Percentiles rank a stretch among this genome's conserved stretches.
These are phyloP conservation scores for Mycena albidolilacea DNA, from an alignment of 768 basidiomycete species.

Conservation along the genomic window DNA sequence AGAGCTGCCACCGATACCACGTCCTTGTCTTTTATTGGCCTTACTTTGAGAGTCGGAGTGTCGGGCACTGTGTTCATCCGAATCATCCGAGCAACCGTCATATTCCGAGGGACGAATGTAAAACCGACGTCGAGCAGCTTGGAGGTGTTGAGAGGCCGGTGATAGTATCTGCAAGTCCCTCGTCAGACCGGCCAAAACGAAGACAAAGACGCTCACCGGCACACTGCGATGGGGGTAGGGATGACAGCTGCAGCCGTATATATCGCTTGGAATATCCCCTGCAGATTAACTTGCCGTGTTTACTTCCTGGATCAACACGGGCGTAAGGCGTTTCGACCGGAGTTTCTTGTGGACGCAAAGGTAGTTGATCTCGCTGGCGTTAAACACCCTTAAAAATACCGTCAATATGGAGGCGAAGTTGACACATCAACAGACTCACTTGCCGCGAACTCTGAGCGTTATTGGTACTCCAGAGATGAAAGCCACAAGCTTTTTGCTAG, in stretches of 20 bases:
- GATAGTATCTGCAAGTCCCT: conserved; percentile 79
- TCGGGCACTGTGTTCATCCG: conserved; percentile 78
- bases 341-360: conserved; percentile 98
- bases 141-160: conserved; percentile 91
- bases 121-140: conserved; percentile 95
- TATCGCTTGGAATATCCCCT: conserved; percentile 95
- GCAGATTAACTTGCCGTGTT: conserved; percentile 93
- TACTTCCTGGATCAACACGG: conserved; percentile 97
- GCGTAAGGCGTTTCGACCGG: conserved; percentile 93
- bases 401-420: conserved; percentile 7
- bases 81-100: conserved; percentile 93
- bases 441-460: conserved; percentile 84
- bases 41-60: conserved; percentile 72
- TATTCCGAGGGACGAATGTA: conserved; percentile 85
- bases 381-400: conserved; percentile 66
- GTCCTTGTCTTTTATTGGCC: conserved; percentile 92
- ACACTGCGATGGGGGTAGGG: conserved; percentile 93
- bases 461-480: conserved; percentile 97
- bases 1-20: conserved; percentile 78
- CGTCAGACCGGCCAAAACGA: conserved; percentile 13
- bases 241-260: conserved; percentile 96
- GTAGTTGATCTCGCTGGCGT: conserved; percentile 93
- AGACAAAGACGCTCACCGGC: conserved; percentile 65
- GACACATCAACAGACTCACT: conserved; percentile 64
- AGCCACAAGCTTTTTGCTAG: conserved; percentile 95